A percentile compares a stretch with the other conserved stretches of the same genome.
phyloP scores from a whole-genome alignment of 164 flowering plant genomes.

The Kalanchoe fedtschenkoi region DNA sequence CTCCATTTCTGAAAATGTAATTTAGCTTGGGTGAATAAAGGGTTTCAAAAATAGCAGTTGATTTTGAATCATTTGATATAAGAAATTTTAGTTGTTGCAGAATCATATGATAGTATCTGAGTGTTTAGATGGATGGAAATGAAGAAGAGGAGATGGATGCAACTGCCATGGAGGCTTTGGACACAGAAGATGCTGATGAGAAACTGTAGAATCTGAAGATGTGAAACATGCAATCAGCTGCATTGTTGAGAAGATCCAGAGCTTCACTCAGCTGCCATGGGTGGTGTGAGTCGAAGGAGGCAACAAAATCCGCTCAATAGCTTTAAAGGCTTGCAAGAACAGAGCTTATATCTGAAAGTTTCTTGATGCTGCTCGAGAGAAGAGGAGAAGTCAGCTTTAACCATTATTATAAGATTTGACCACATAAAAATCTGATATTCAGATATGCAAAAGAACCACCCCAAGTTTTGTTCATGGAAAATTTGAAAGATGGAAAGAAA shows the following conservation, averaged over 20 bases:
- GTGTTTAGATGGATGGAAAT: conserved; percentile 24
- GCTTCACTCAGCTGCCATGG: conserved; percentile 65
- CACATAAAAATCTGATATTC: too few species aligned
- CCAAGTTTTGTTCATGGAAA: too few species aligned
- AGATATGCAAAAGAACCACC: neutral
- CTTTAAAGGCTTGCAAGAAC: neutral
- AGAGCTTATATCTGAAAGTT: neutral
- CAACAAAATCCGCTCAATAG: too few species aligned
- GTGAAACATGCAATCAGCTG: conserved; percentile 41
- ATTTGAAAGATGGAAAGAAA: too few species aligned
- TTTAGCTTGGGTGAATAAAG: too few species aligned
- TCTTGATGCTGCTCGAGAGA: neutral
- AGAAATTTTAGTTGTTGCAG: too few species aligned
- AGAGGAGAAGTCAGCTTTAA: neutral
- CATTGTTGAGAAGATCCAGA: conserved; percentile 60
- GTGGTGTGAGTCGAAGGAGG: too few species aligned
- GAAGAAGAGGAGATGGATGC: conserved; percentile 19
- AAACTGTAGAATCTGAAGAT: conserved; percentile 53
- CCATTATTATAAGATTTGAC: too few species aligned
- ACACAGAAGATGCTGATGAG: conserved; percentile 28
- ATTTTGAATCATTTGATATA: too few species aligned
- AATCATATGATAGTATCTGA: too few species aligned
- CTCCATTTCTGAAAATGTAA: too few species aligned
- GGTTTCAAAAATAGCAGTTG: too few species aligned
- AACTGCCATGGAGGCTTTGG: conserved; percentile 13